phyloP scores from a whole-genome alignment of 1,284 basidiomycete species.

The Porodaedalea pini region DNA sequence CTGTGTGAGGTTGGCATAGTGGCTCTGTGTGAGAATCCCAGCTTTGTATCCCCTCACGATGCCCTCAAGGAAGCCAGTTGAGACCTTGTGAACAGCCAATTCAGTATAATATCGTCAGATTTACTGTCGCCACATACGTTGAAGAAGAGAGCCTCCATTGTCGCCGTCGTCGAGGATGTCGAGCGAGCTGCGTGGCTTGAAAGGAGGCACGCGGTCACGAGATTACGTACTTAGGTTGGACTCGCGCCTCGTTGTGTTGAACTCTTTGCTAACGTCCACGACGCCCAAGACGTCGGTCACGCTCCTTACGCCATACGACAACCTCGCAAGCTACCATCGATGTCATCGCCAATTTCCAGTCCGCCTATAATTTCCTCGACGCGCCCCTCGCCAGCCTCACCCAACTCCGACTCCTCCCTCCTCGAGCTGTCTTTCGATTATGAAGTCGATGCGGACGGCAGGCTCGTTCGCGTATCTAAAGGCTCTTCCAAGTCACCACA shows the following conservation, averaged over 20 bases:
- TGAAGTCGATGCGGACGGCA: constrained; percentile 13
- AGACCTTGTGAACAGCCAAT: constrained; percentile 48
- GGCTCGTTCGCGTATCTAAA: constrained; percentile 20
- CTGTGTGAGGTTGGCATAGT: constrained; percentile 94
- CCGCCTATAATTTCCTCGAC: constrained; percentile 1
- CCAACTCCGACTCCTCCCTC: constrained; percentile 13
- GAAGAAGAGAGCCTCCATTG: constrained; percentile 85
- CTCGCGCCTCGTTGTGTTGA: constrained; percentile 1
- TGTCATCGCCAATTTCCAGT: constrained; percentile 7
- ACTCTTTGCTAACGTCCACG: not conserved
- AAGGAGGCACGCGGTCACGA: not conserved
- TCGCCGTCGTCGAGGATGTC: not conserved
- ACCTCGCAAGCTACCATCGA: not conserved
- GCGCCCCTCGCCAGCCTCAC: constrained; percentile 3
- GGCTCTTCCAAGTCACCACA: constrained; percentile 7
- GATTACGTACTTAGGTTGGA: constrained; percentile 2
- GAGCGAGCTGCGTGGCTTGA: not conserved
- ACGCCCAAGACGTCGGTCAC: constrained; percentile 4
- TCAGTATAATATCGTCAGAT: constrained; percentile 29
- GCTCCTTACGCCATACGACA: not conserved
- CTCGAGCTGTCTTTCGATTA: constrained; percentile 21
- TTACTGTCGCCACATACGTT: constrained; percentile 56
- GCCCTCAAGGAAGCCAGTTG: constrained; percentile 85
- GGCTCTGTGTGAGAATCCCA: constrained; percentile 82
- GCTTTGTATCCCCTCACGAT: constrained; percentile 94